Evolutionary conservation across 768 basidiomycete genomes (phyloP), one percentile per base, ranked within the genome.

Genomic region (Boletus coccyginus): DNA sequence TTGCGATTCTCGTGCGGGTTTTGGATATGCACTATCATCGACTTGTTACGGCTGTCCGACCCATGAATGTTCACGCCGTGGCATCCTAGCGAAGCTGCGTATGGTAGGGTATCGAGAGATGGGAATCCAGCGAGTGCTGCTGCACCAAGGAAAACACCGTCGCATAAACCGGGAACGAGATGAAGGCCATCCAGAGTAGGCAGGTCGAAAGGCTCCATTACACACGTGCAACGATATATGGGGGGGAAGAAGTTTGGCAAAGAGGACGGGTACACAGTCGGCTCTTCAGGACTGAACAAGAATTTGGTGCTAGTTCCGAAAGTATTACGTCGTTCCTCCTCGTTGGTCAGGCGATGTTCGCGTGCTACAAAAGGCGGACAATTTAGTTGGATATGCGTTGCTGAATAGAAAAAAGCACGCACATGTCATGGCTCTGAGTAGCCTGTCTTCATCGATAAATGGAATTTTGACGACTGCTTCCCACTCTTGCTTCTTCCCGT

Each of bases 401-500:
- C 14, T 35, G 21, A 13, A 57, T n/a, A 36, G 41, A 12, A 10
- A 32, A 33, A 45, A 5, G 9, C 0, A 58, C 66, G 38, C 14
- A 92, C 92, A 73, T 33, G 77, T 74, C 96, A 99, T 98, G 4
- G 95, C 91, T 33, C 76, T 76, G 33, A 97, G 74, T 21, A 99
- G 70, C 50, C 92, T 79, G 12, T 74, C 62, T 70, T 95, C 85
- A 45, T 97, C 87, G 57, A 99, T 98, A 72, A 99, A 99, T 0
- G 97, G 97, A 62, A 99, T 98, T 75, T 98, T 98, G 52, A 99
- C 94, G 49, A 98, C 84, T 0, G 97, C 96, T 71, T 99, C 97
- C 97, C 97, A 99, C 27, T 98, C 96, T 62, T 90, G 87, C 70
- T 94, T 98, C 81, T 99, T 99, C 33, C 97, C 97, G 62, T 99